Conservation (phyloP, 495 filamentous ascomycete species). For the Xylaria flabelliformis region DNA sequence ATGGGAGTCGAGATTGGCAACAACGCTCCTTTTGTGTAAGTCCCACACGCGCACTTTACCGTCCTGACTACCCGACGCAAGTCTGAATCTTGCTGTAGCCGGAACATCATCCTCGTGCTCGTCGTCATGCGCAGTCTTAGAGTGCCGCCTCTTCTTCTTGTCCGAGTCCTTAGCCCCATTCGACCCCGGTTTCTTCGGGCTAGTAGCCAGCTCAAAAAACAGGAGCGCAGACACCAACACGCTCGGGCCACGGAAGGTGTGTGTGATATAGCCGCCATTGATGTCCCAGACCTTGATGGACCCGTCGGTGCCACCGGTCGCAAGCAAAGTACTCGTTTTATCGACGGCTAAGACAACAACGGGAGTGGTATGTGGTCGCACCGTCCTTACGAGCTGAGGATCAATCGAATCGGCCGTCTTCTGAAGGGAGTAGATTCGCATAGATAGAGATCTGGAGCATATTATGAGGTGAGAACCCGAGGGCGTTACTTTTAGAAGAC, state of each 20-base stretch:
- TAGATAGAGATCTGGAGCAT: constrained; percentile 91
- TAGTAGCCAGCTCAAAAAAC: constrained; percentile 79
- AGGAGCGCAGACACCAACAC: constrained; percentile 87
- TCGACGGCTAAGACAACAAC: constrained; percentile 86
- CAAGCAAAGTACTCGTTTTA: constrained; percentile 83
- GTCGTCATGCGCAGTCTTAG: constrained; percentile 48
- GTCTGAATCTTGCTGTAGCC: constrained; percentile 65
- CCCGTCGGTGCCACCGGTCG: constrained; percentile 91
- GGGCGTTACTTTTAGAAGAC: constrained; percentile 70
- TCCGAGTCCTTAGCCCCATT: constrained; percentile 36
- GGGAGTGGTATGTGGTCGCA: constrained; percentile 90
- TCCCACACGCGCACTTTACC: constrained; percentile 92
- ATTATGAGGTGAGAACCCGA: constrained; percentile 84
- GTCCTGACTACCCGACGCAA: constrained; percentile 92
- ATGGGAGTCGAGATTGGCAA: constrained; percentile 85
- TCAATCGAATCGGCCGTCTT: constrained; percentile 63
- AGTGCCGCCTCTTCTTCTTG: constrained; percentile 53
- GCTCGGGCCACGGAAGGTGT: constrained; percentile 91
- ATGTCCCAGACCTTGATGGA: constrained; percentile 98
- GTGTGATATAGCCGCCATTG: constrained; percentile 84
- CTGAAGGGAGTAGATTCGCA: constrained; percentile 85
- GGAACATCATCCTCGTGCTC: constrained; percentile 48
- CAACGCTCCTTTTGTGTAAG: constrained; percentile 78
- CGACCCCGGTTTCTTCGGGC: constrained; percentile 40
- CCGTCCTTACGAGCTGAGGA: constrained; percentile 71